phyloP scores from a whole-genome alignment of 108 stramenopile genomes.

The Nitzschia sp. region DNA sequence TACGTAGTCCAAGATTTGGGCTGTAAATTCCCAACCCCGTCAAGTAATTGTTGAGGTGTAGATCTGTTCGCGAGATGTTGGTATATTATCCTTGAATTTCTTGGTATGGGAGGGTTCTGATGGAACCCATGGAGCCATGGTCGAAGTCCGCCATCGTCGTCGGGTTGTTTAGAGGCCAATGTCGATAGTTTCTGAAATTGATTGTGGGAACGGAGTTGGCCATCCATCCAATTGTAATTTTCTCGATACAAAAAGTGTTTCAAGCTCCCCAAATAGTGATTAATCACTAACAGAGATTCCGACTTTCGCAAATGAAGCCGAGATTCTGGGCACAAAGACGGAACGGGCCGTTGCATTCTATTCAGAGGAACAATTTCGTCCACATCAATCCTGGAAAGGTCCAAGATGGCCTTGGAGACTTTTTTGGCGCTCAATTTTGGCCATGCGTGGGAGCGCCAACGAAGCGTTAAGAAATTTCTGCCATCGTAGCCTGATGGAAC shows the following conservation, averaged over 20 bases:
- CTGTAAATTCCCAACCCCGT: conserved; percentile 29
- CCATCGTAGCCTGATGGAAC: conserved; percentile 33
- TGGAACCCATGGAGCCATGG: conserved; percentile 51
- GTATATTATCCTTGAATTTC: not conserved
- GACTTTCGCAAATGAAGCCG: conserved; percentile 18
- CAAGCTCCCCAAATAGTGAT: conserved; percentile 62
- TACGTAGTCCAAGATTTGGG: conserved; percentile 28
- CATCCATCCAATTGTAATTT: conserved; percentile 40
- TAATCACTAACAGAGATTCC: conserved; percentile 37
- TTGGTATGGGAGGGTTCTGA: not conserved
- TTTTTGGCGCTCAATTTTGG: conserved; percentile 45
- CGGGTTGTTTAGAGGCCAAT: conserved; percentile 36
- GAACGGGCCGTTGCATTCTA: conserved; percentile 41
- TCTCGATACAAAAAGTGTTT: conserved; percentile 58
- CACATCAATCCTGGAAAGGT: conserved; percentile 46
- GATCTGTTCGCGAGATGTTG: not conserved
- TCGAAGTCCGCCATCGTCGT: no score
- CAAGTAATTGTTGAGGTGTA: conserved; percentile 10
- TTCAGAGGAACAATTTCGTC: conserved; percentile 43
- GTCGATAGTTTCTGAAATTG: conserved; percentile 27
- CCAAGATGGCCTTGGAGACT: no score
- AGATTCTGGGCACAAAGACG: conserved; percentile 25
- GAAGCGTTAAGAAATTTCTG: conserved; percentile 50
- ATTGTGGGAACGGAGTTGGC: conserved; percentile 11
- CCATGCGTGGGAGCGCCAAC: conserved; percentile 41